Evolutionary conservation across 2,329 filamentous ascomycete species (phyloP).

Genomic region (Sarocladiaceae sp.): DNA sequence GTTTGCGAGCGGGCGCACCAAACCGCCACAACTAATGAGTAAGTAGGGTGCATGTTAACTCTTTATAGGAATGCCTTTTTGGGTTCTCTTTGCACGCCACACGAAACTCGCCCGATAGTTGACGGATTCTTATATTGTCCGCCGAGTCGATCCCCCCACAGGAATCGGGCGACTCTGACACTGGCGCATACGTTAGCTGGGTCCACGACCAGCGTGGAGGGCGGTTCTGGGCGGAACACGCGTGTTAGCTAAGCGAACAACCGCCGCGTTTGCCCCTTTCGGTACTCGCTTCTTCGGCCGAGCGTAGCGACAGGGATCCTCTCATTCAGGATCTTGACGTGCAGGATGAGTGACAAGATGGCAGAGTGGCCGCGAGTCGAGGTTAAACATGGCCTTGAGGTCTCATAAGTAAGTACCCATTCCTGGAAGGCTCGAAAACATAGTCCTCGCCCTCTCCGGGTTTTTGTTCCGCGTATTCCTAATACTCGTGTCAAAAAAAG

Average conservation of each 20-base stretch:
- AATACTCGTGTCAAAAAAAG: neutral
- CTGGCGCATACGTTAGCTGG: neutral
- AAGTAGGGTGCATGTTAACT: too few species aligned
- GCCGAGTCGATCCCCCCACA: neutral
- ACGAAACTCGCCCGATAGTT: too few species aligned
- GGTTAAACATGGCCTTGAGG: neutral
- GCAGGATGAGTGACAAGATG: neutral
- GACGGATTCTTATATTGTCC: neutral
- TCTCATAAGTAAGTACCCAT: conserved; percentile 2
- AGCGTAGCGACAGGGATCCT: neutral
- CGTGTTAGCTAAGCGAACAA: conserved; percentile 5
- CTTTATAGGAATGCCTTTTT: too few species aligned
- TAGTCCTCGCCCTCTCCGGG: neutral
- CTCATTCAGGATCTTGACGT: neutral
- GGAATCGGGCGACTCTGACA: neutral
- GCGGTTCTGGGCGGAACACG: neutral
- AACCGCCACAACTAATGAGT: too few species aligned
- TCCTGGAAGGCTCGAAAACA: neutral
- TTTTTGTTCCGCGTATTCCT: conserved; percentile 2
- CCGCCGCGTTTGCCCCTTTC: neutral
- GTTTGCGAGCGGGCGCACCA: too few species aligned
- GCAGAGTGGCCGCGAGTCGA: neutral
- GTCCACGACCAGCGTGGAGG: neutral
- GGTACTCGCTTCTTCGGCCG: neutral
- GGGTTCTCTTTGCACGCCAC: too few species aligned